Evolutionary conservation across 2,329 filamentous ascomycete species (phyloP).

Genomic region (Mycosphaerelloides madeirae): DNA sequence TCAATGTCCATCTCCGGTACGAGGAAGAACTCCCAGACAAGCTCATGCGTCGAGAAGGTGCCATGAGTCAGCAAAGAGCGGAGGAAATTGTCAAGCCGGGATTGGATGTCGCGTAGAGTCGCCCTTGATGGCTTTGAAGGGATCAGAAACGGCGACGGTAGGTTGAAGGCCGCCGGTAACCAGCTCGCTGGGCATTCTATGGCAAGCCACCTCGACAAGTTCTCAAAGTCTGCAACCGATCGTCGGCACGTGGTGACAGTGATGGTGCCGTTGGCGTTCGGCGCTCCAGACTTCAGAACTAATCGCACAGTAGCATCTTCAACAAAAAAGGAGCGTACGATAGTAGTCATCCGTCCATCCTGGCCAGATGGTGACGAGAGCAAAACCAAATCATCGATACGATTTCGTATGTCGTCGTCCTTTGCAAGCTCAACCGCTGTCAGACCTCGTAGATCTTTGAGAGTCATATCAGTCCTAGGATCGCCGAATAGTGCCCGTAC

Average conservation of each 20-base stretch:
- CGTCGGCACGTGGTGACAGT: constrained; percentile 92
- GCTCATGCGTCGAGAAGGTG: constrained; percentile 92
- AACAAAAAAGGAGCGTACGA: constrained; percentile 93
- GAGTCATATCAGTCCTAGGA: constrained; percentile 75
- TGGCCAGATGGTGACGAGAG: constrained; percentile 67
- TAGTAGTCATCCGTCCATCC: constrained; percentile 81
- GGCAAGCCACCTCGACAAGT: constrained; percentile 74
- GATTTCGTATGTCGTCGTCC: constrained; percentile 93
- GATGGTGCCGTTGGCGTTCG: constrained; percentile 73
- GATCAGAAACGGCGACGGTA: constrained; percentile 86
- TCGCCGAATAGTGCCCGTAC: constrained; percentile 85
- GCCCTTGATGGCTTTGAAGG: constrained; percentile 86
- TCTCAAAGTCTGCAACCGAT: constrained; percentile 85
- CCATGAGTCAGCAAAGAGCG: constrained; percentile 81
- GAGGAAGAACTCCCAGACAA: constrained; percentile 98
- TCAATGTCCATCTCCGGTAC: constrained; percentile 88
- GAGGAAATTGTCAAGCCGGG: constrained; percentile 80
- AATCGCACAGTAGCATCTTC: constrained; percentile 92
- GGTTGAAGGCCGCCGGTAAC: constrained; percentile 72
- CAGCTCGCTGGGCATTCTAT: constrained; percentile 94
- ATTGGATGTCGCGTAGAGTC: constrained; percentile 80
- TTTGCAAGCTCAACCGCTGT: constrained; percentile 96
- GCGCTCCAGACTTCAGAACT: constrained; percentile 88
- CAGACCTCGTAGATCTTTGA: constrained; percentile 79
- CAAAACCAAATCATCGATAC: constrained; percentile 87